Percentiles rank a stretch among this genome's conserved stretches.
Conservation (phyloP, 192 early-diverging fungal species). For the Rhizophagus clarus region DNA sequence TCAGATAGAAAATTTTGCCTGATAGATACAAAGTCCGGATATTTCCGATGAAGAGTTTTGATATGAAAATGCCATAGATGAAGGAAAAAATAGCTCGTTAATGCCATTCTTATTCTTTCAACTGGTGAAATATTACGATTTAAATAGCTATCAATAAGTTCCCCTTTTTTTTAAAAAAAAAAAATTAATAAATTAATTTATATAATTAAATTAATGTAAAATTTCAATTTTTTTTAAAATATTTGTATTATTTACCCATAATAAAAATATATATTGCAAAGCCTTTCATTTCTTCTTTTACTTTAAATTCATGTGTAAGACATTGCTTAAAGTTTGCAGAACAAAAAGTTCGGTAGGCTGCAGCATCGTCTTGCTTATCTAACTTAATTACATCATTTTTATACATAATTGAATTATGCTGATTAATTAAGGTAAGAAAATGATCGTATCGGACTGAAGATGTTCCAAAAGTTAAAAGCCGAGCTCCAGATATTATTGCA, state of each 20-base stretch:
- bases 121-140: neutral
- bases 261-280: neutral
- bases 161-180: neutral
- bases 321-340: neutral
- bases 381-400: neutral
- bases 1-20: neutral
- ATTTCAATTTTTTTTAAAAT: too few species aligned
- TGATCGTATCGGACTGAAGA: too few species aligned
- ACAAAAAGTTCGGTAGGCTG: neutral
- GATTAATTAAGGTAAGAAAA: neutral
- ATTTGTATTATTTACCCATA: neutral
- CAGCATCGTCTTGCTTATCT: neutral
- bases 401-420: neutral
- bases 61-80: neutral
- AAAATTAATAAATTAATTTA: neutral
- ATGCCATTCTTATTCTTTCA: conserved; percentile 28
- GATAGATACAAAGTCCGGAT: neutral
- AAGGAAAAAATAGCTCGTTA: conserved; percentile 45
- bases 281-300: neutral
- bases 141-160: neutral
- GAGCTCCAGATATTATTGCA: too few species aligned
- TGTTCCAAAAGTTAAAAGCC: too few species aligned
- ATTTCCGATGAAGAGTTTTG: too few species aligned
- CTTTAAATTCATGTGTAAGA: neutral
- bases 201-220: too few species aligned